Conservation (phyloP, 2,329 filamentous ascomycete genomes). For the Phoma herbarum region DNA sequence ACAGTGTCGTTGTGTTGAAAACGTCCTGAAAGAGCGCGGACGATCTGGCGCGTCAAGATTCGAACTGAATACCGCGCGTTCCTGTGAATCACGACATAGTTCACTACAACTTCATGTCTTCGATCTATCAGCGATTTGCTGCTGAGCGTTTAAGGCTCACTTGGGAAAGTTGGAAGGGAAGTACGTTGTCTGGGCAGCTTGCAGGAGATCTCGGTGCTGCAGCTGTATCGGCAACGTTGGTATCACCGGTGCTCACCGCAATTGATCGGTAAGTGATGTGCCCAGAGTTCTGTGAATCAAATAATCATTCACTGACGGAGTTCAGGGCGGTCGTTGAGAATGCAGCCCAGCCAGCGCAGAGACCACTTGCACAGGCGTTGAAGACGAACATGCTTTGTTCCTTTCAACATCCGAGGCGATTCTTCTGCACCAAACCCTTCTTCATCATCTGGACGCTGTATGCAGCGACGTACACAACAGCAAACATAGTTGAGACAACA, state of each 20-base stretch:
- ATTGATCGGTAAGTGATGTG: conserved; percentile 38
- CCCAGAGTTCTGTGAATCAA: background rate
- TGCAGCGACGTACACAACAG: conserved; percentile 39
- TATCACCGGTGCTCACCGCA: conserved; percentile 37
- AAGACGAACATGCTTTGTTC: conserved; percentile 33
- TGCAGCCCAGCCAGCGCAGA: conserved; percentile 27
- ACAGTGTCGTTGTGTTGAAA: conserved; percentile 2
- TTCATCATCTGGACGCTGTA: conserved; percentile 43
- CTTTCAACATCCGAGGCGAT: conserved; percentile 32
- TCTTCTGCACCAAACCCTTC: conserved; percentile 41
- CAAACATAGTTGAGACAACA: conserved; percentile 37
- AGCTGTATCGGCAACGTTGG: conserved; percentile 35
- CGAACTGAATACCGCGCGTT: background rate
- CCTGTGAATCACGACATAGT: background rate
- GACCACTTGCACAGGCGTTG: conserved; percentile 27
- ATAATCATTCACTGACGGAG: background rate
- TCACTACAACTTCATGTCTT: conserved; percentile 8
- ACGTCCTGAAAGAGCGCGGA: background rate
- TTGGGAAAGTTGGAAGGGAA: conserved; percentile 16
- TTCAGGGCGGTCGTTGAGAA: conserved; percentile 40
- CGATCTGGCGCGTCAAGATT: background rate
- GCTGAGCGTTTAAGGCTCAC: background rate
- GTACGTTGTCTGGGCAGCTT: conserved; percentile 24
- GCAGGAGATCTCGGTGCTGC: conserved; percentile 38
- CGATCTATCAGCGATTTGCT: conserved; percentile 26